Evolutionary conservation across 1,284 basidiomycete species (phyloP).

Genomic region (Tilletiopsis washingtonensis): DNA sequence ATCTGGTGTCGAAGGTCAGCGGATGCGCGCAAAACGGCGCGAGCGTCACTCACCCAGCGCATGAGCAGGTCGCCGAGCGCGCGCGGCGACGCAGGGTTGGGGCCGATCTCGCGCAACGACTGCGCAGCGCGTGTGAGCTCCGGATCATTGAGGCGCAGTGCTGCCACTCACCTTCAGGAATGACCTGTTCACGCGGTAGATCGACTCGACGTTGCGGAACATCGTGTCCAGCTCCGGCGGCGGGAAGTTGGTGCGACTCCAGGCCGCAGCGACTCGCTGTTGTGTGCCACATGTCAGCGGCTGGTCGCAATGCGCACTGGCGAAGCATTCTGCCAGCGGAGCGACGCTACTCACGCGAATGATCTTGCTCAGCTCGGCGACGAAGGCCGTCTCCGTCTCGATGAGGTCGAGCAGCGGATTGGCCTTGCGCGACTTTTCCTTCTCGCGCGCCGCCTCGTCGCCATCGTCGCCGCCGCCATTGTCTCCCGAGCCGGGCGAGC

Average conservation of each 20-base stretch:
- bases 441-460: neutral
- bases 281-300: too few species aligned
- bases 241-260: conserved; percentile 89
- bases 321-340: too few species aligned
- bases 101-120: conserved; percentile 85
- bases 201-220: conserved; percentile 84
- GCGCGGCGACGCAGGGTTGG: conserved; percentile 86
- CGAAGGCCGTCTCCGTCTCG: conserved; percentile 84
- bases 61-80: conserved; percentile 90
- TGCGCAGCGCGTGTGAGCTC: conserved; percentile 51
- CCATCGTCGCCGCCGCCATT: conserved; percentile 5
- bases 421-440: conserved; percentile 14
- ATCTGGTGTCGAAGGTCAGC: conserved; percentile 50
- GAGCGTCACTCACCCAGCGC: conserved; percentile 60
- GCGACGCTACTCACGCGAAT: conserved; percentile 79
- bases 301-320: too few species aligned
- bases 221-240: conserved; percentile 83
- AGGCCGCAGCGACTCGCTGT: conserved; percentile 93
- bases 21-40: neutral
- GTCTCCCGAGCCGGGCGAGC: too few species aligned
- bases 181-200: conserved; percentile 81
- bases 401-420: conserved; percentile 88
- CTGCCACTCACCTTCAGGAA: conserved; percentile 49
- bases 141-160: neutral
- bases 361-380: conserved; percentile 80